phyloP scores from a whole-genome alignment of 2,329 filamentous ascomycete genomes.

The Xylariaceae sp. region DNA sequence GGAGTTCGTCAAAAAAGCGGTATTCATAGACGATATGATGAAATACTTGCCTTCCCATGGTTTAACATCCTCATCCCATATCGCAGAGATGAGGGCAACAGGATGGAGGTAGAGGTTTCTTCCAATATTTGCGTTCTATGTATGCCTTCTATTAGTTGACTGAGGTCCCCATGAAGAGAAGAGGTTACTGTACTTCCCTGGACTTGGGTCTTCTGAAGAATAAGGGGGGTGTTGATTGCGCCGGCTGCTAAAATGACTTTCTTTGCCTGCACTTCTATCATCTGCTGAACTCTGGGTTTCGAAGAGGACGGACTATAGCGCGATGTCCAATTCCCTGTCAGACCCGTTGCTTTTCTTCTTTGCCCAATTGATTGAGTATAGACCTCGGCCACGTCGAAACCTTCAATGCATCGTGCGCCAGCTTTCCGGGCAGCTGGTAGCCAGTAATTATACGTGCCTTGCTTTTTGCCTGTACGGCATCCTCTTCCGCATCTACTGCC shows the following conservation, averaged over 20 bases:
- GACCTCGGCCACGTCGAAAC: conserved; percentile 68
- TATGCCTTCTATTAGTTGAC: not conserved
- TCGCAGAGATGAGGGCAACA: not conserved
- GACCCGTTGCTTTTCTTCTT: not conserved
- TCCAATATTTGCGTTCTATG: conserved; percentile 7
- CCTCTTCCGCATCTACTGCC: conserved; percentile 59
- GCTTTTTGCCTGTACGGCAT: conserved; percentile 67
- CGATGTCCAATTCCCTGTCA: conserved; percentile 5
- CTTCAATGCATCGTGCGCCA: conserved; percentile 80
- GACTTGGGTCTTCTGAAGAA: conserved; percentile 2
- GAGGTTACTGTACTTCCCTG: conserved; percentile 1
- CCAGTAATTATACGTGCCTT: conserved; percentile 72
- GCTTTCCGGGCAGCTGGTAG: conserved; percentile 74
- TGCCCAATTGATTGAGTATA: conserved; percentile 29
- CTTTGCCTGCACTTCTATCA: conserved; percentile 2
- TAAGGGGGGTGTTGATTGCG: conserved; percentile 4
- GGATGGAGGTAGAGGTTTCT: conserved; percentile 11
- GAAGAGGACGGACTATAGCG: not conserved
- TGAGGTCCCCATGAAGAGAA: no score
- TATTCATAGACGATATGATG: not conserved
- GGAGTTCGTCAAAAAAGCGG: not conserved
- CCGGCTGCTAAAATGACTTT: conserved; percentile 5
- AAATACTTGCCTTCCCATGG: conserved; percentile 7
- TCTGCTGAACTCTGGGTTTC: not conserved
- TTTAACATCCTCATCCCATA: conserved; percentile 4